phyloP scores from a whole-genome alignment of 352 stramenopile genomes.

The Phytophthora pisi region DNA sequence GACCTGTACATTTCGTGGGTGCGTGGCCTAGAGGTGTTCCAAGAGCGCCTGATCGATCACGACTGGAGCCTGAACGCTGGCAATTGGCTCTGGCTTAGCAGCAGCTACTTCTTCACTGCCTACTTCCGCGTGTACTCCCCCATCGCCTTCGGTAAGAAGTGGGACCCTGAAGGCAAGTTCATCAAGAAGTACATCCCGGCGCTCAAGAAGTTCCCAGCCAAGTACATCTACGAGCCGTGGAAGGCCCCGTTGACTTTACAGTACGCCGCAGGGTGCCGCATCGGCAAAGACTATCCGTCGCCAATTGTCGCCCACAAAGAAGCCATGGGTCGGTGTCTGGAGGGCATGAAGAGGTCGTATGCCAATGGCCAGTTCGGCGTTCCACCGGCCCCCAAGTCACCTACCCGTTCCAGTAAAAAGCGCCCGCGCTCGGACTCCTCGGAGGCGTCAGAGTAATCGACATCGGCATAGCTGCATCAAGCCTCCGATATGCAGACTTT shows the following conservation, averaged over 20 bases:
- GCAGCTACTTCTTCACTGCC: constrained; percentile 95
- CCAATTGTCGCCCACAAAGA: constrained; percentile 95
- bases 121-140: constrained; percentile 98
- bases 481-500: background rate
- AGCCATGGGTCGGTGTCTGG: constrained; percentile 90
- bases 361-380: constrained; percentile 41
- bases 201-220: constrained; percentile 90
- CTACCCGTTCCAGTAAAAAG: constrained; percentile 20
- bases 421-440: constrained; percentile 23
- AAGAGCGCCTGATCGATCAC: constrained; percentile 95
- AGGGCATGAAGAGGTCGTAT: constrained; percentile 91
- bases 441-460: background rate
- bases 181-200: constrained; percentile 93
- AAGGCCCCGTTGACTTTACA: constrained; percentile 91
- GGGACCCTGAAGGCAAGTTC: constrained; percentile 91
- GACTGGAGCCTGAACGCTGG: constrained; percentile 97
- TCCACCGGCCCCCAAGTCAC: constrained; percentile 9
- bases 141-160: constrained; percentile 95
- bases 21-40: constrained; percentile 89
- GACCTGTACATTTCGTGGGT: constrained; percentile 97
- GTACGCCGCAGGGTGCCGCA: constrained; percentile 76
- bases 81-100: constrained; percentile 98
- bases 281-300: constrained; percentile 94
- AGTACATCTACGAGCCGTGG: constrained; percentile 99
- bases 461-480: background rate